These are phyloP conservation scores for Claviceps pazoutovae DNA, from an alignment of 2,329 filamentous ascomycete genomes.

Conservation along the genomic window DNA sequence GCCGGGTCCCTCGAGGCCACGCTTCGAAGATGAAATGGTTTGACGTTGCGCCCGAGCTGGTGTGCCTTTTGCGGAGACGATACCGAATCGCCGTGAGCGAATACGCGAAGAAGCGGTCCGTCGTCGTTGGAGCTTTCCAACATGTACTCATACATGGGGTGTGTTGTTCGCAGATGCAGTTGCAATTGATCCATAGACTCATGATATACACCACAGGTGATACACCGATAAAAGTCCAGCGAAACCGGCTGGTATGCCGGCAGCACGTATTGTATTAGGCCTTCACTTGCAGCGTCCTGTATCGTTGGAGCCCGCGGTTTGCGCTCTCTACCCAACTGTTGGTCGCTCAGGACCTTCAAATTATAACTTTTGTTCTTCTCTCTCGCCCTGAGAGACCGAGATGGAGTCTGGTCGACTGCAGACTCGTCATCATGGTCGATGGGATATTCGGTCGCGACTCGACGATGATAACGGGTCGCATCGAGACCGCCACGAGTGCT, in stretches of 20 bases:
- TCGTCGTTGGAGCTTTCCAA: constrained; percentile 22
- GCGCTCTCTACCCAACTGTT: constrained; percentile 38
- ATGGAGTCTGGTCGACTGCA: constrained; percentile 36
- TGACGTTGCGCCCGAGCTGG: constrained; percentile 28
- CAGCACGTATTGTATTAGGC: constrained; percentile 31
- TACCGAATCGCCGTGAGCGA: constrained; percentile 15
- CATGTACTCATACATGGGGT: constrained; percentile 32
- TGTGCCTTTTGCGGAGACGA: constrained; percentile 23
- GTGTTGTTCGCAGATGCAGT: constrained; percentile 31
- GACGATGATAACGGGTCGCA: constrained; percentile 8
- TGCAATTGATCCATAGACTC: constrained; percentile 33
- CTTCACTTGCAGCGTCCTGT: constrained; percentile 20
- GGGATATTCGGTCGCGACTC: constrained; percentile 14
- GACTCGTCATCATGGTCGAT: constrained; percentile 31
- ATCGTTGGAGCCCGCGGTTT: constrained; percentile 22
- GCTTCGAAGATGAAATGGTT: constrained; percentile 31
- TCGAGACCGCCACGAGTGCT: constrained; percentile 11
- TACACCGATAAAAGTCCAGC: constrained; percentile 36
- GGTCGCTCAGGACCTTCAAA: constrained; percentile 43
- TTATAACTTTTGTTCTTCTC: constrained; percentile 41
- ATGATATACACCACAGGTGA: constrained; percentile 35
- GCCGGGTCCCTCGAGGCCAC: constrained; percentile 31
- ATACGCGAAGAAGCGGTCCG: constrained; percentile 26
- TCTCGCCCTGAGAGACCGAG: constrained; percentile 34
- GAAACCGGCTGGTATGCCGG: constrained; percentile 29